phyloP scores from a whole-genome alignment of 2,329 filamentous ascomycete species.

The Paraconiothyrium brasiliense region DNA sequence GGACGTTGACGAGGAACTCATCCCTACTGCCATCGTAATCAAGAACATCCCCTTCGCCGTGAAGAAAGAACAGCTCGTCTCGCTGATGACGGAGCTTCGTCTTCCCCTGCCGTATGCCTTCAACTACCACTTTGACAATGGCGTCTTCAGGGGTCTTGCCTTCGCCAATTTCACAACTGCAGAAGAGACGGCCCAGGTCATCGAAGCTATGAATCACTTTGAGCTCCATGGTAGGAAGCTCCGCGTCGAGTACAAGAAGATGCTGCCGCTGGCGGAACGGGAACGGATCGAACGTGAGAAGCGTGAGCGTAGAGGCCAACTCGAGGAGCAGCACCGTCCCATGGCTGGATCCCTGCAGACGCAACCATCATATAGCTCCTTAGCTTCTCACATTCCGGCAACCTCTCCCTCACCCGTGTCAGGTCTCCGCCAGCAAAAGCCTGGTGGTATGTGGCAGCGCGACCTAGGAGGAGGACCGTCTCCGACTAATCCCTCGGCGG shows the following conservation, averaged over 20 bases:
- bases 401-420: conserved; percentile 75
- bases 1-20: conserved; percentile 82
- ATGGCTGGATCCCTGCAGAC: conserved; percentile 76
- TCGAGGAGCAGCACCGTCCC: conserved; percentile 94
- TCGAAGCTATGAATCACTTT: conserved; percentile 93
- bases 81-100: conserved; percentile 92
- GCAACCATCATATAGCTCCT: conserved; percentile 85
- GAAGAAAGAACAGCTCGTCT: conserved; percentile 93
- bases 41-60: conserved; percentile 99
- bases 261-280: conserved; percentile 92
- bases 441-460: conserved; percentile 51
- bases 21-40: conserved; percentile 97
- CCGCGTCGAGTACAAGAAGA: conserved; percentile 98
- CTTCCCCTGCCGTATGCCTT: conserved; percentile 96
- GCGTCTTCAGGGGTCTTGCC: conserved; percentile 92
- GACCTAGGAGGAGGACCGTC: conserved; percentile 13
- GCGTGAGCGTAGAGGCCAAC: conserved; percentile 90
- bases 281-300: conserved; percentile 98
- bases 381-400: conserved; percentile 70
- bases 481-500: conserved; percentile 51
- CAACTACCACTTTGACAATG: conserved; percentile 99
- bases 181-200: conserved; percentile 91
- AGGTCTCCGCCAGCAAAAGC: conserved; percentile 58
- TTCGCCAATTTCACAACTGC: conserved; percentile 98
- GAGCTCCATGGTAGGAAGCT: conserved; percentile 94